Base-by-base conservation (phyloP, 257 asterid species). In the Sherardia arvensis region DNA sequence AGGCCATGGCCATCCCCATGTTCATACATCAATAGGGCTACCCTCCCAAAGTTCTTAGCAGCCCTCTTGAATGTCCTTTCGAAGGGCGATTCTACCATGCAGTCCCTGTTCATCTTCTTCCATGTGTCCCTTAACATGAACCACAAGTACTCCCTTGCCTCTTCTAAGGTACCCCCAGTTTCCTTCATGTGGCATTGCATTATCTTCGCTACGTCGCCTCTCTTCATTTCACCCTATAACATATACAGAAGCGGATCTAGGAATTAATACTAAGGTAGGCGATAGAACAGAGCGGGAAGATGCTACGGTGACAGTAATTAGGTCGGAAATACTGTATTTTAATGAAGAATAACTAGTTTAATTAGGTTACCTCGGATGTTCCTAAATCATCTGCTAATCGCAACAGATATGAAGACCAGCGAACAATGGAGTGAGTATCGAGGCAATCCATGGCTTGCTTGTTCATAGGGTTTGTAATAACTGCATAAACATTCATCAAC, bases 151-250 rank as follows among this genome's bases (percentile, higher is more conserved):
- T 54, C 62, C 6, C 70, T 53, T n/a, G 75, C 76, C 15, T 71
- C 80, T 33, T 80, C 77, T 59, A 60, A 67, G 2, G 68, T 43
- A 40, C 40, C 74, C 18, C 78, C 76, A 0, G 27, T 77, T 54
- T 85, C 83, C 6, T 75, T 77, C 89, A 80, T 85, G 69, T 75
- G 79, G 40, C 94, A 83, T 45, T 85, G 72, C 23, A 78, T 32
- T 23, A 70, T 23, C 56, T 78, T 78, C 0, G 78, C 67, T 1
- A 74, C 80, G 17, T 78, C 78, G 0, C 80, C 78, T 54, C 79
- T 59, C 61, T 70, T 47, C 67, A 72, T 6, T 33, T 67, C 72
- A 3, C 60, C 66, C 68, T 72, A 61, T 1, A 2, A 1, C 7
- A 7, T 4, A 6, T 12, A 40, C 10, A 40, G 2, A 40, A 1